phyloP scores from a whole-genome alignment of 202 grass and related monocot genomes.

The Digitaria exilis region DNA sequence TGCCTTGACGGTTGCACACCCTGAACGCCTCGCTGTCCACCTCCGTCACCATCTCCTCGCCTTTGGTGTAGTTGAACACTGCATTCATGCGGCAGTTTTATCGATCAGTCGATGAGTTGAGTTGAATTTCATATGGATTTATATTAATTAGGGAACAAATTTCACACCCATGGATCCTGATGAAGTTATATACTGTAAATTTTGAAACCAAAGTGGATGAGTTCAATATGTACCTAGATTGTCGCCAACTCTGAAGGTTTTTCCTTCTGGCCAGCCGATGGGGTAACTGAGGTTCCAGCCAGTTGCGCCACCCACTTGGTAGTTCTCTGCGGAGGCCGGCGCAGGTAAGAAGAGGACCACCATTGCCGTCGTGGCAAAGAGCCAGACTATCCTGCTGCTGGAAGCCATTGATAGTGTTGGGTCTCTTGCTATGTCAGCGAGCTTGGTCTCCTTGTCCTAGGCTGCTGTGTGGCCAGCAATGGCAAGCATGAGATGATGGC shows the following conservation, averaged over 20 bases:
- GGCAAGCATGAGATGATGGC: not conserved
- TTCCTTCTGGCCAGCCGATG: not conserved
- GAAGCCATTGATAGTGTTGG: not conserved
- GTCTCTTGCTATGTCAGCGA: not conserved
- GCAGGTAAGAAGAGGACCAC: not conserved
- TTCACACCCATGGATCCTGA: too few relatives aligned
- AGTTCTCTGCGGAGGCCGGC: not conserved
- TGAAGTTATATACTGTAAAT: not conserved
- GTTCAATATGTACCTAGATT: not conserved
- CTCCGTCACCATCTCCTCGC: not conserved
- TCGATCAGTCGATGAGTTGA: too few relatives aligned
- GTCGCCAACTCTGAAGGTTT: not conserved
- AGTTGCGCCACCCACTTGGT: not conserved
- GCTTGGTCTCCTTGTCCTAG: not conserved
- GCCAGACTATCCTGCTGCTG: too few relatives aligned
- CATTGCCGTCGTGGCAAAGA: not conserved
- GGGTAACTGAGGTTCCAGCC: conserved; percentile 1
- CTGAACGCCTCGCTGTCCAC: conserved; percentile 22
- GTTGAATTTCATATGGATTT: too few relatives aligned
- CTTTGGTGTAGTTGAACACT: conserved; percentile 11
- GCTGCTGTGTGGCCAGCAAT: not conserved
- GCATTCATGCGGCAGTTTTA: not conserved
- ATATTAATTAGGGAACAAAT: too few relatives aligned
- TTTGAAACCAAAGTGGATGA: not conserved
- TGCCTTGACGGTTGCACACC: conserved; percentile 14